phyloP scores from a whole-genome alignment of 495 filamentous ascomycete species.

The Penicillium verhagenii region DNA sequence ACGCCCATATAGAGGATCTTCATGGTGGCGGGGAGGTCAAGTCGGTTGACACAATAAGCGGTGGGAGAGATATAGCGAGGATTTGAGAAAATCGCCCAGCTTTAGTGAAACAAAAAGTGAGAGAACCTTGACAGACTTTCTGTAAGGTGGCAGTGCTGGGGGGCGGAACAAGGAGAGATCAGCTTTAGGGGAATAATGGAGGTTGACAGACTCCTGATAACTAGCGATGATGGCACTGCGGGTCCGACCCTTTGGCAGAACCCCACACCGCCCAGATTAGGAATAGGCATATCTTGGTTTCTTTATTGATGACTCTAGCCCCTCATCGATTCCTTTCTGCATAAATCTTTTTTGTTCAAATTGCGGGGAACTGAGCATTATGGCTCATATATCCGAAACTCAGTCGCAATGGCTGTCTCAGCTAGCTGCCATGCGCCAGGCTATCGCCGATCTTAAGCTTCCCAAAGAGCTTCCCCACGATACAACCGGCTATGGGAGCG shows the following conservation, averaged over 20 bases:
- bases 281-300: background rate
- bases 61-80: background rate
- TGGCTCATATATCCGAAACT: conserved; percentile 34
- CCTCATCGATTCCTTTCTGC: background rate
- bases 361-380: conserved; percentile 11
- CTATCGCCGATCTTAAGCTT: conserved; percentile 67
- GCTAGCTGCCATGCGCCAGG: conserved; percentile 67
- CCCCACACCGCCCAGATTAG: conserved; percentile 12
- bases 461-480: conserved; percentile 44
- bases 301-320: background rate
- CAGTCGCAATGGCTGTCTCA: conserved; percentile 72
- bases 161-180: background rate
- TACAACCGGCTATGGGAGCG: conserved; percentile 50
- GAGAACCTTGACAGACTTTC: background rate
- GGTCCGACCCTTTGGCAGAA: conserved; percentile 16
- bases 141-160: background rate
- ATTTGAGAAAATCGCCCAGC: background rate
- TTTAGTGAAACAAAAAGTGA: background rate
- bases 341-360: background rate
- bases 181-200: conserved; percentile 1
- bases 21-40: conserved; percentile 57
- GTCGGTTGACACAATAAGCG: conserved; percentile 4
- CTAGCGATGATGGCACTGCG: conserved; percentile 14
- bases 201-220: conserved; percentile 18
- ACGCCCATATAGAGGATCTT: conserved; percentile 94